Evolutionary conservation across 2,329 filamentous ascomycete species (phyloP).

Genomic region (Pestalotiopsis sp.): DNA sequence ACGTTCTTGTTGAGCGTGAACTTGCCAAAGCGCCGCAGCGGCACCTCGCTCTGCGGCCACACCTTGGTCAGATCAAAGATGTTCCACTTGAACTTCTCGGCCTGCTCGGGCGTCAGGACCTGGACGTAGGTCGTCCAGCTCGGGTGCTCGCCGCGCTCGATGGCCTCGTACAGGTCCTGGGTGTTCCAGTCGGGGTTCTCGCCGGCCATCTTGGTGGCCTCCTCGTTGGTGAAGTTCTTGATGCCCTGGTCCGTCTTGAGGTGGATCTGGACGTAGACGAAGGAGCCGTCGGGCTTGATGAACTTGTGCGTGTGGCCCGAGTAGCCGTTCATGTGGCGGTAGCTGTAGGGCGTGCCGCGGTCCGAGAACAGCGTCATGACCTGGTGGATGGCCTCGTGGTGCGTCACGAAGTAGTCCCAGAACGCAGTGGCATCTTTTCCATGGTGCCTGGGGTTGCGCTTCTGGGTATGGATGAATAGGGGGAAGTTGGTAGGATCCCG

Average conservation of each 20-base stretch:
- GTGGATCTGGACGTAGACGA: constrained; percentile 69
- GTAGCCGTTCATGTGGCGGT: constrained; percentile 70
- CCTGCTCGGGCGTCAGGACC: constrained; percentile 62
- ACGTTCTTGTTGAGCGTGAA: constrained; percentile 68
- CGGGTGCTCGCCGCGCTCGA: constrained; percentile 62
- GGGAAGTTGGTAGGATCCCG: constrained; percentile 77
- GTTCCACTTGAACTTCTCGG: constrained; percentile 63
- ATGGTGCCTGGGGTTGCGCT: constrained; percentile 74
- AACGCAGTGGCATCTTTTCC: constrained; percentile 68
- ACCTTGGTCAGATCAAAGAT: constrained; percentile 73
- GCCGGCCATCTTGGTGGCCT: constrained; percentile 55
- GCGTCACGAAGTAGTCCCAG: constrained; percentile 54
- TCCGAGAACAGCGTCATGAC: constrained; percentile 70
- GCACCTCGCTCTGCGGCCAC: constrained; percentile 67
- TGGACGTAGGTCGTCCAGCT: constrained; percentile 68
- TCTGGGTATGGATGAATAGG: constrained; percentile 77
- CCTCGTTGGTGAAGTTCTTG: constrained; percentile 61
- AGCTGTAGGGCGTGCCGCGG: constrained; percentile 66
- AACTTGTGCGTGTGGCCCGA: constrained; percentile 70
- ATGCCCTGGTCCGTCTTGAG: constrained; percentile 65
- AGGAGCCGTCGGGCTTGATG: constrained; percentile 64
- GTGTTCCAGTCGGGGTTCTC: constrained; percentile 66
- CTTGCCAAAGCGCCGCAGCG: constrained; percentile 62
- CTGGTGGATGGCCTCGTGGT: constrained; percentile 66
- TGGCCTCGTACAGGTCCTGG: constrained; percentile 66